Base-by-base conservation (phyloP, 2,329 filamentous ascomycete species). In the Dactylellina drechsleri region DNA sequence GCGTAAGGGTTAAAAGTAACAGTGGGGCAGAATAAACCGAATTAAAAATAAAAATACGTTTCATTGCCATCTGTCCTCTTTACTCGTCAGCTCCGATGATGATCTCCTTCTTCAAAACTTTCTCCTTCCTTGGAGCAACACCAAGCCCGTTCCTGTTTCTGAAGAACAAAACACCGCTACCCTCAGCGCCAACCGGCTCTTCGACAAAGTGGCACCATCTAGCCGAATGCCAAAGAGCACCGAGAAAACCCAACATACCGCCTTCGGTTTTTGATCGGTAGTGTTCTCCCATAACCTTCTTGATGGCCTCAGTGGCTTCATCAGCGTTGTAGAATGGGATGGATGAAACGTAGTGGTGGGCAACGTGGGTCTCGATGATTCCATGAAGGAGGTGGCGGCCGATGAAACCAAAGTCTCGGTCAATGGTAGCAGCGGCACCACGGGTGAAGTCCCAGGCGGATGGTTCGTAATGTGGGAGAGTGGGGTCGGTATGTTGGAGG, bases 241-340 rank as follows among this genome's bases (percentile, higher is more conserved):
- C 87, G 81, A 99, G 82, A 87, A 99, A 99, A 56, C 95, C 95
- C 50, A 90, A 78, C 43, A 91, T 84, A 54, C 95, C 95, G 67
- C 86, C 93, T 82, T 88, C 83, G 76, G 88, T 89, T 79, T 99
- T 91, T 61, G 91, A 85, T 78, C 93, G 92, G 86, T 99, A 99
- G 87, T 99, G 95, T 80, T 87, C 86, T 82, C 95, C 95, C 94
- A 99, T 97, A 82, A 99, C 86, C 75, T 88, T 88, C 87, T 93
- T 93, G 87, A 98, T 96, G 80, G 93, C 93, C 79, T 97, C 93
- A 79, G 89, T 91, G 70, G 94, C 93, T 85, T 97, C 93, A 79
- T 97, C 93, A 81, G 93, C 94, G 83, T 97, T 87, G 85, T 98
- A 98, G 85, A 97, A 97, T 77, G 94, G 94, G 79, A 98, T 98